Conservation (phyloP, 2,329 filamentous ascomycete species). For the Parastagonospora nodorum region DNA sequence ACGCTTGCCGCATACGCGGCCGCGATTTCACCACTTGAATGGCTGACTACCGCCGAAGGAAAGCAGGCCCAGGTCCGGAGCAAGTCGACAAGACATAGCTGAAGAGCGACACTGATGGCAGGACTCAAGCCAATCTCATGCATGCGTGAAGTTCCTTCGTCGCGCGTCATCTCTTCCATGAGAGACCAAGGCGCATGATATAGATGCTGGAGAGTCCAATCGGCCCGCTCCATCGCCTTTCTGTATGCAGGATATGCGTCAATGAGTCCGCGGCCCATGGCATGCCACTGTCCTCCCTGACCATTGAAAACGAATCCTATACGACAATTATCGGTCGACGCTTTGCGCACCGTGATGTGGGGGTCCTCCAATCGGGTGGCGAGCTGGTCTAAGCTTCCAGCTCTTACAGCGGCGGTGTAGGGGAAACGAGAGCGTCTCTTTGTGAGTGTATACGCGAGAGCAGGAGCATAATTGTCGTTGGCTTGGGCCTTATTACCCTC, state of each 20-base stretch:
- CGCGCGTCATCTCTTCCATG: conserved; percentile 12
- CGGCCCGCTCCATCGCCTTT: not conserved
- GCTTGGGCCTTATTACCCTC: not conserved
- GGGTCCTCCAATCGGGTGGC: not conserved
- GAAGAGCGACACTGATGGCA: conserved; percentile 31
- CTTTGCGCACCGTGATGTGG: not conserved
- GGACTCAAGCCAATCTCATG: conserved; percentile 26
- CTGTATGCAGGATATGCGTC: conserved; percentile 5
- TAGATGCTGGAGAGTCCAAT: conserved; percentile 6
- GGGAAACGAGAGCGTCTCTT: not conserved
- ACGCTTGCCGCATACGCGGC: conserved; percentile 23
- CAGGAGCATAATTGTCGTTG: too few relatives aligned
- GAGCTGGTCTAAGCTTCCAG: not conserved
- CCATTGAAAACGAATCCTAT: conserved; percentile 37
- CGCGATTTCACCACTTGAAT: conserved; percentile 35
- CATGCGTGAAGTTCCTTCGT: conserved; percentile 18
- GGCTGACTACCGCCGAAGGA: conserved; percentile 25
- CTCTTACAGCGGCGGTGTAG: not conserved
- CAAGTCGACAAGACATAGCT: conserved; percentile 28
- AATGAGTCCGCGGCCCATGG: conserved; percentile 1
- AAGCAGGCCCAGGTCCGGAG: conserved; percentile 26
- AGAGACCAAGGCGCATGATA: conserved; percentile 10
- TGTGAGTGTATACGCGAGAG: not conserved
- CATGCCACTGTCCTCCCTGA: conserved; percentile 41
- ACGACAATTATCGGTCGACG: not conserved